Conservation (phyloP, 2,329 filamentous ascomycete genomes). For the Davidsoniella eucalypti region DNA sequence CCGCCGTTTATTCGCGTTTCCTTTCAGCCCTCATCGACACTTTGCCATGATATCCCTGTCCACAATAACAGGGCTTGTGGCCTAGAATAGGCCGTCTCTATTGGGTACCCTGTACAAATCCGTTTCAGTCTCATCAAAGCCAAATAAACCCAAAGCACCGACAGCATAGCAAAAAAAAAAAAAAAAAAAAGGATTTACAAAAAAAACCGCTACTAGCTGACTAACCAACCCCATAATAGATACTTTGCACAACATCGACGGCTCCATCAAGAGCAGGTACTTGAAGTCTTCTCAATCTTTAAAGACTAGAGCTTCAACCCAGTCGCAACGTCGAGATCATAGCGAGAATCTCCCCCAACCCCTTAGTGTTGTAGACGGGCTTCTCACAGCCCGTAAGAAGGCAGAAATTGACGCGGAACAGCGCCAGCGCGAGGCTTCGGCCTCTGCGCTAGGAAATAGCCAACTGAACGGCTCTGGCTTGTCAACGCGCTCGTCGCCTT, state of each 20-base stretch:
- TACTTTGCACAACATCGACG: slow-evolving; percentile 10
- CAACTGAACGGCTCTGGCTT: neutral
- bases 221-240: slow-evolving; percentile 12
- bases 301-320: neutral
- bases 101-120: too few relatives aligned
- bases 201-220: slow-evolving; percentile 6
- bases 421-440: slow-evolving; percentile 1
- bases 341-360: slow-evolving; percentile 3
- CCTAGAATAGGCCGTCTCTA: too few relatives aligned
- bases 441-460: neutral
- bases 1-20: too few relatives aligned
- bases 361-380: slow-evolving; percentile 2
- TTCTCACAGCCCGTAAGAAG: neutral
- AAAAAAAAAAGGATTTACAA: neutral
- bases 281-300: slow-evolving; percentile 3
- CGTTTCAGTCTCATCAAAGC: neutral
- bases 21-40: too few relatives aligned
- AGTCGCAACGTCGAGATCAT: neutral
- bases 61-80: too few relatives aligned
- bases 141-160: neutral
- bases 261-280: slow-evolving; percentile 11
- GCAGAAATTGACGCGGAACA: neutral
- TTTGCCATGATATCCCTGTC: too few relatives aligned
- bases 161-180: neutral
- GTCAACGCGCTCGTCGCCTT: neutral